Evolutionary conservation across 768 basidiomycete genomes (phyloP).

Genomic region (Harrya chromipes): DNA sequence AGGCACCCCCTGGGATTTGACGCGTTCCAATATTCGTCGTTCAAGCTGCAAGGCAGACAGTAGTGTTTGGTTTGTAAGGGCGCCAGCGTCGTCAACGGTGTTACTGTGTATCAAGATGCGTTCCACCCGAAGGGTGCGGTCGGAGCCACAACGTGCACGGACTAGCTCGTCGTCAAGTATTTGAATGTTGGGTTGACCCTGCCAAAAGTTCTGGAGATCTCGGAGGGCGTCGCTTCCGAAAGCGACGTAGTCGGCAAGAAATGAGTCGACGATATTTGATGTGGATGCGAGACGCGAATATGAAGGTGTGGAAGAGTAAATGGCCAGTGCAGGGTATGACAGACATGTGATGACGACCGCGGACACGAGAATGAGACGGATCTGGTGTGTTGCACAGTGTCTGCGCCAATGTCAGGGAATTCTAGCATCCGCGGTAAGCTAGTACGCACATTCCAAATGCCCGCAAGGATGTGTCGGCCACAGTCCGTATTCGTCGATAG

Average conservation of each 20-base stretch:
- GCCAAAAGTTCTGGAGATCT: conserved; percentile 73
- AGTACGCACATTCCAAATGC: conserved; percentile 77
- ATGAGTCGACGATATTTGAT: conserved; percentile 58
- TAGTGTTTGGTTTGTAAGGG: conserved; percentile 60
- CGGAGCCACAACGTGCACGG: conserved; percentile 66
- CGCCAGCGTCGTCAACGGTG: conserved; percentile 41
- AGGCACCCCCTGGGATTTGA: conserved; percentile 39
- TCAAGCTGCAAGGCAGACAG: conserved; percentile 65
- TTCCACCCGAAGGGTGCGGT: conserved; percentile 72
- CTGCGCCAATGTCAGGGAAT: conserved; percentile 36
- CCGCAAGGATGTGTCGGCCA: conserved; percentile 54
- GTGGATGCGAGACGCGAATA: conserved; percentile 53
- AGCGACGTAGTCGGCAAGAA: conserved; percentile 51
- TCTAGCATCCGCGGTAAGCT: not conserved
- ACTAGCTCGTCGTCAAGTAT: conserved; percentile 68
- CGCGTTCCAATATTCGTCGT: conserved; percentile 44
- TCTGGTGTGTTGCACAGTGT: conserved; percentile 88
- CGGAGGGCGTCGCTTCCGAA: conserved; percentile 53
- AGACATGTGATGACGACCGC: conserved; percentile 85
- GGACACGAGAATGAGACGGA: conserved; percentile 83
- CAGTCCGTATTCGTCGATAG: conserved; percentile 36
- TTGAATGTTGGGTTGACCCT: conserved; percentile 58
- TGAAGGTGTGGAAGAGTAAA: conserved; percentile 73
- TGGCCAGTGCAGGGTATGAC: conserved; percentile 85
- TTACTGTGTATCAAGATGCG: conserved; percentile 66